Evolutionary conservation across 768 basidiomycete genomes (phyloP), one percentile per base, ranked within the genome.

Genomic region (Lactifluus volemus): DNA sequence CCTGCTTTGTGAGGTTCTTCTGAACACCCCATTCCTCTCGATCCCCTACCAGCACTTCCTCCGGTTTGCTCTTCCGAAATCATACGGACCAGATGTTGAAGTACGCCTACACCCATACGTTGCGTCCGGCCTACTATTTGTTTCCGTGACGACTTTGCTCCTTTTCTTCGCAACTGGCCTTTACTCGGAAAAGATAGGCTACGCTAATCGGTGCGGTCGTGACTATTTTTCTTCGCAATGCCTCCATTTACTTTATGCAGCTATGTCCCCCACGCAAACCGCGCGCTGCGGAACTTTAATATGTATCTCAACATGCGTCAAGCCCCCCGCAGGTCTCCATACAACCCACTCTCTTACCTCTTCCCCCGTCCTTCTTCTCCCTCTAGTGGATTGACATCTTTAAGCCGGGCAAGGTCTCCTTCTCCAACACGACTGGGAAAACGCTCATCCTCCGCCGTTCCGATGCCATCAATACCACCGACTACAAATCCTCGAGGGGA

Each of bases 121-220:
- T 65, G 78, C 86, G 21, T 86, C 83, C 39, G 92, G 89, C 1
- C 73, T 93, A 41, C 76, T 97, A 11, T 89, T 96, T 62, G 91
- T 98, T 32, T 84, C 88, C 19, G 84, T 92, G 56, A 94, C 92
- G 14, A 95, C 95, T 2, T 83, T 98, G 8, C 81, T 89, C 36
- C 81, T 99, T 42, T 97, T 98, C 79, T 98, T 97, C 71, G 92
- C 93, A 9, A 95, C 90, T 67, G 96, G 96, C 17, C 89, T 95
- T 83, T 99, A 98, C 69, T 79, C 87, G 4, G 94, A 99, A 73
- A 95, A 96, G 76, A 95, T 98, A 67, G 89, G 84, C 4, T 98
- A 97, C 71, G 94, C 96, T 19, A 94, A 97, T 76, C 88, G 88
- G 95, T 95, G 71, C 68, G 88, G 77, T 53, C 34, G 44, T 59